A percentile compares a stretch with the other conserved stretches of the same genome.
Conservation (phyloP, 2,329 filamentous ascomycete species). For the Trichophyton schoenleinii region DNA sequence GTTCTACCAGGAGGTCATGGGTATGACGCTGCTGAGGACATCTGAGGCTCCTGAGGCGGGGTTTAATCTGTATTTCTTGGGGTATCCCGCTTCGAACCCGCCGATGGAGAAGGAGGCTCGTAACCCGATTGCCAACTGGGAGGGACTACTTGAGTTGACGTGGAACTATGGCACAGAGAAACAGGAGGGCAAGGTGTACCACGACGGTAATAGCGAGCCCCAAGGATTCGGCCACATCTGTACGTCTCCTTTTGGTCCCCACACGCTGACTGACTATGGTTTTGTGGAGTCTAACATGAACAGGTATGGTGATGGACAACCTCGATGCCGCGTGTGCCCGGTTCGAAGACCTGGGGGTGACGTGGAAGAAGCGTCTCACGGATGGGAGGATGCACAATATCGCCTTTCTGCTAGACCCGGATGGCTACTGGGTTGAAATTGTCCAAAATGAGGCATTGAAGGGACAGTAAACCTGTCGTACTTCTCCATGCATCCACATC, state of each 20-base stretch:
- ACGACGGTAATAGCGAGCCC: conserved; percentile 81
- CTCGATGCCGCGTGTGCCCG: conserved; percentile 75
- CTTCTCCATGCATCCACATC: not conserved
- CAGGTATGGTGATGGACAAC: conserved; percentile 71
- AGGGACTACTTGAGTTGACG: conserved; percentile 81
- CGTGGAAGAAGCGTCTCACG: conserved; percentile 91
- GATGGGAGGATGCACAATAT: conserved; percentile 88
- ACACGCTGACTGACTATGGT: no score
- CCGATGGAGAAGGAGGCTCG: conserved; percentile 40
- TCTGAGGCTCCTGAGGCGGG: conserved; percentile 54
- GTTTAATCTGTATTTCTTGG: conserved; percentile 90
- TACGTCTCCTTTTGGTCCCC: conserved; percentile 30
- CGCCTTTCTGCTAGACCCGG: conserved; percentile 80
- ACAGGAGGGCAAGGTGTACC: conserved; percentile 67
- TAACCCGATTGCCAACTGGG: conserved; percentile 52
- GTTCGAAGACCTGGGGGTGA: conserved; percentile 68
- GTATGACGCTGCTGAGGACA: conserved; percentile 71
- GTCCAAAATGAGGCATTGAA: conserved; percentile 52
- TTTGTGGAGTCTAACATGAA: conserved; percentile 2
- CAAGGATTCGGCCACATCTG: conserved; percentile 94
- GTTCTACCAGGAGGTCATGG: conserved; percentile 76
- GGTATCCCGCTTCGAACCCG: conserved; percentile 53
- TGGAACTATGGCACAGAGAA: conserved; percentile 72
- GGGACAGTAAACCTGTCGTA: not conserved
- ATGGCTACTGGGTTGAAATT: conserved; percentile 65